Evolutionary conservation across 2,329 filamentous ascomycete species (phyloP).

Genomic region (Pestalotiopsis sp.): DNA sequence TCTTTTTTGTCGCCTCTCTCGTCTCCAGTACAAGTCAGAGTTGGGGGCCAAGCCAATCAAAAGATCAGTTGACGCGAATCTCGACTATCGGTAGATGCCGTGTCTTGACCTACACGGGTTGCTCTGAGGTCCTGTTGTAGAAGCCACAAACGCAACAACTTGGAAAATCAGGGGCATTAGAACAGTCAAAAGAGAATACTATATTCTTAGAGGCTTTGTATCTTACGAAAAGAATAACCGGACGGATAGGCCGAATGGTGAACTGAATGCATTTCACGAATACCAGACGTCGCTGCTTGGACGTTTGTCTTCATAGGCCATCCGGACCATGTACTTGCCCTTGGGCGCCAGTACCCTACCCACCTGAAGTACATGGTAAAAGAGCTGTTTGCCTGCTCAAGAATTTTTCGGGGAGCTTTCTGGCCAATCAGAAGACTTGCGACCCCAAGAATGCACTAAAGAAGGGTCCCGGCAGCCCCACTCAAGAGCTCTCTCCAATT

Average conservation of each 20-base stretch:
- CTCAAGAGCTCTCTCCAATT: background rate
- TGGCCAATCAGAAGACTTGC: background rate
- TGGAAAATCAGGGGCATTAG: too few relatives aligned
- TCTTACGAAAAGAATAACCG: too few relatives aligned
- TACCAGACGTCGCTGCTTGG: background rate
- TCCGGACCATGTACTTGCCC: too few relatives aligned
- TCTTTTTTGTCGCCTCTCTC: background rate
- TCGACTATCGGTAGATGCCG: background rate
- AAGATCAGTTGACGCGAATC: background rate
- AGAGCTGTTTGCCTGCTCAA: conserved; percentile 1
- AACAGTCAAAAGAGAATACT: too few relatives aligned
- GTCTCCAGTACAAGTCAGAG: background rate
- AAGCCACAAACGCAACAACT: too few relatives aligned
- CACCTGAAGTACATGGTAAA: background rate
- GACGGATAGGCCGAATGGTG: too few relatives aligned
- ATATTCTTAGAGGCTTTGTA: too few relatives aligned
- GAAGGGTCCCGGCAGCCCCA: background rate
- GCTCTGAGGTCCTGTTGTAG: too few relatives aligned
- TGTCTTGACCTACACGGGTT: background rate
- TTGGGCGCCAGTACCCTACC: background rate
- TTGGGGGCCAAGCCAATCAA: background rate
- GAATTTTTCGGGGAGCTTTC: background rate
- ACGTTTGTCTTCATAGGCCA: background rate
- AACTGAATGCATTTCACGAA: background rate
- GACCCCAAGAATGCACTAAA: conserved; percentile 13